phyloP scores from a whole-genome alignment of 345 rosid species.

The Syzygium jambos region DNA sequence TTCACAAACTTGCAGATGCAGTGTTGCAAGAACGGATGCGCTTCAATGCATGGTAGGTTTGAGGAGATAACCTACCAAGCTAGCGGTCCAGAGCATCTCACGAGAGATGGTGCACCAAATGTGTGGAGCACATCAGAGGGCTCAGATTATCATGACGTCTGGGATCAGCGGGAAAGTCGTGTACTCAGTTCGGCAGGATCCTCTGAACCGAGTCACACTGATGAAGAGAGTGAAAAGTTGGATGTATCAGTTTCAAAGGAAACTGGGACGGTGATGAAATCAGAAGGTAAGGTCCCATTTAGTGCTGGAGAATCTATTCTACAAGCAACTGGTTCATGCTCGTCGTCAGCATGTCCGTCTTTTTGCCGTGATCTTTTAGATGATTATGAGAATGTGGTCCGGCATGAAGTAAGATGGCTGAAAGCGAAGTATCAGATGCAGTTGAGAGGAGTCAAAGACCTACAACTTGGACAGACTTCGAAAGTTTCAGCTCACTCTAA shows the following conservation, averaged over 20 bases:
- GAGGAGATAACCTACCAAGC: slow-evolving; percentile 64
- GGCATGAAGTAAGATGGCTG: slow-evolving; percentile 59
- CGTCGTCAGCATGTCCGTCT: slow-evolving; percentile 19
- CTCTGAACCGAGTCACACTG: slow-evolving; percentile 43
- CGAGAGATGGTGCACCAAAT: slow-evolving; percentile 16
- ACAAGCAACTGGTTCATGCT: slow-evolving; percentile 20
- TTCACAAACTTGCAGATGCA: slow-evolving; percentile 22
- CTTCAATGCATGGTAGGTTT: slow-evolving; percentile 77
- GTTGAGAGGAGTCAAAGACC: slow-evolving; percentile 47
- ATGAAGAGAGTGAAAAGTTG: slow-evolving; percentile 40
- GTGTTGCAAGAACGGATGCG: slow-evolving; percentile 51
- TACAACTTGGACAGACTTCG: slow-evolving; percentile 21
- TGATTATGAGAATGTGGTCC: slow-evolving; percentile 29
- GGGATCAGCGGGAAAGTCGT: slow-evolving; percentile 69
- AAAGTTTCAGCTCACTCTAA: background rate
- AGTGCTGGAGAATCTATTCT: slow-evolving; percentile 13
- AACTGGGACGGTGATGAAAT: slow-evolving; percentile 8
- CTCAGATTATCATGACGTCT: slow-evolving; percentile 35
- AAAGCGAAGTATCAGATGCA: slow-evolving; percentile 55
- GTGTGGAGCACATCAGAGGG: slow-evolving; percentile 4
- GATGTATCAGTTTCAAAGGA: slow-evolving; percentile 13
- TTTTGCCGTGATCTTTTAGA: slow-evolving; percentile 17
- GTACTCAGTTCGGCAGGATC: slow-evolving; percentile 53
- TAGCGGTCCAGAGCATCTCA: slow-evolving; percentile 32
- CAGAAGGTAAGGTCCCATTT: slow-evolving; percentile 13